Base-by-base conservation (phyloP, 2,329 filamentous ascomycete species). In the Beauveria sp. region DNA sequence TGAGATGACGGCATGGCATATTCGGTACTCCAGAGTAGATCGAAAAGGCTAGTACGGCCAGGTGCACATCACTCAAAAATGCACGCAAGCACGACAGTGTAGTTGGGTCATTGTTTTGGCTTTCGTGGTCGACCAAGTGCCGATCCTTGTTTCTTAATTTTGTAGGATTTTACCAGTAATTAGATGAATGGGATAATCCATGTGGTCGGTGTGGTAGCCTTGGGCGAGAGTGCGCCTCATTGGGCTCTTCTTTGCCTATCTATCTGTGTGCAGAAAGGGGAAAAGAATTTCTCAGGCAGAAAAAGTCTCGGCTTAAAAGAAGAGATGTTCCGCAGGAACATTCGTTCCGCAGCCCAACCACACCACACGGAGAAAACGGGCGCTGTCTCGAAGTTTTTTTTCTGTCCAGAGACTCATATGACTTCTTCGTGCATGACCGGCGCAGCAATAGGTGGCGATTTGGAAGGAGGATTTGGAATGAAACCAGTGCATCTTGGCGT, bases 271-370 rank as follows among this genome's bases (percentile, higher is more conserved):
- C 34, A 38, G 34, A 38, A 38, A 38, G 34, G 34, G 34, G 14
- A 16, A 16, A 12, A 38, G 1, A 14, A 16, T 2, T 38, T 38
- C 53, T 34, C 43, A 51, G 46, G 34, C 57, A 46, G 57, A 52
- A 59, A 59, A 59, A 45, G 45, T 45, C 47, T 59, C 57, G 57
- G 57, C 26, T 10, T 16, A 24, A 28, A 20, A 20, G 22, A 20
- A 34, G 18, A 20, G 16, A 20, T 20, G 16, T 20, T 20, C 20
- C 47, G 26, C 16, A 50, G 2, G n/a, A 46, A 26, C 18, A 7
- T 26, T 49, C 34, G 30, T 58, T 58, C 45, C 38, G 46, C 56
- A 22, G 56, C 56, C 56, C 56, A 58, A 49, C 45, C 22, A 58
- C 45, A 49, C 43, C 53, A 38, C 43, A 47, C 43, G n/a, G 3